phyloP scores from a whole-genome alignment of 352 stramenopile genomes.

The Phytophthora sp. region DNA sequence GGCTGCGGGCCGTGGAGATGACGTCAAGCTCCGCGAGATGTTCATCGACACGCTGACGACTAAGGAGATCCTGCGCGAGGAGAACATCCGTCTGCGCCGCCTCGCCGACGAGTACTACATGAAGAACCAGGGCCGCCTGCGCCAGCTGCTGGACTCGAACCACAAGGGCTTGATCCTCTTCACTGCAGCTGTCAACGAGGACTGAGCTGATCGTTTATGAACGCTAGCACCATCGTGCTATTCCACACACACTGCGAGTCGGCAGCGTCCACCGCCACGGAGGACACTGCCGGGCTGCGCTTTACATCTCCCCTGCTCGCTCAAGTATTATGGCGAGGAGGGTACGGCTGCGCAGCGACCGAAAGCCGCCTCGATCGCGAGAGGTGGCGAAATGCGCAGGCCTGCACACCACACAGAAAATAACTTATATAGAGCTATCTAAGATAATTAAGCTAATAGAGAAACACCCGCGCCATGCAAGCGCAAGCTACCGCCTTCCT shows the following conservation, averaged over 20 bases:
- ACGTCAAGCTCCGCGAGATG: slow-evolving; percentile 39
- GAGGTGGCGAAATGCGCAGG: slow-evolving; percentile 18
- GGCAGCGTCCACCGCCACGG: not conserved
- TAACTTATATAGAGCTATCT: slow-evolving; percentile 29
- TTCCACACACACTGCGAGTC: slow-evolving; percentile 16
- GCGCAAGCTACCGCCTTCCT: not conserved
- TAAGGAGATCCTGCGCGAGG: slow-evolving; percentile 65
- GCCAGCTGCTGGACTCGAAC: slow-evolving; percentile 64
- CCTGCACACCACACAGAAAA: slow-evolving; percentile 13
- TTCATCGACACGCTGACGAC: slow-evolving; percentile 51
- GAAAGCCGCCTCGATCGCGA: slow-evolving; percentile 24
- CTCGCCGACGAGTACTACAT: slow-evolving; percentile 80
- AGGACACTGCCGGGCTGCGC: slow-evolving; percentile 1
- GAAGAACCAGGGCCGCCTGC: slow-evolving; percentile 76
- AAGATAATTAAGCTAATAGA: slow-evolving; percentile 29
- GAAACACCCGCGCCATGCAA: slow-evolving; percentile 14
- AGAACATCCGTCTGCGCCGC: slow-evolving; percentile 68
- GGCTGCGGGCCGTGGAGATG: slow-evolving; percentile 8
- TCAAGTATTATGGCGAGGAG: slow-evolving; percentile 7
- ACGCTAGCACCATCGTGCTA: slow-evolving; percentile 8
- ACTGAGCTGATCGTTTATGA: slow-evolving; percentile 21
- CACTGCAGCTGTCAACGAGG: slow-evolving; percentile 27
- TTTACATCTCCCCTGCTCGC: slow-evolving; percentile 27
- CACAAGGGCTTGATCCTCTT: slow-evolving; percentile 50
- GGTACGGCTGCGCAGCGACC: slow-evolving; percentile 6